phyloP scores from a whole-genome alignment of 768 basidiomycete genomes.

The Mycena polygramma region DNA sequence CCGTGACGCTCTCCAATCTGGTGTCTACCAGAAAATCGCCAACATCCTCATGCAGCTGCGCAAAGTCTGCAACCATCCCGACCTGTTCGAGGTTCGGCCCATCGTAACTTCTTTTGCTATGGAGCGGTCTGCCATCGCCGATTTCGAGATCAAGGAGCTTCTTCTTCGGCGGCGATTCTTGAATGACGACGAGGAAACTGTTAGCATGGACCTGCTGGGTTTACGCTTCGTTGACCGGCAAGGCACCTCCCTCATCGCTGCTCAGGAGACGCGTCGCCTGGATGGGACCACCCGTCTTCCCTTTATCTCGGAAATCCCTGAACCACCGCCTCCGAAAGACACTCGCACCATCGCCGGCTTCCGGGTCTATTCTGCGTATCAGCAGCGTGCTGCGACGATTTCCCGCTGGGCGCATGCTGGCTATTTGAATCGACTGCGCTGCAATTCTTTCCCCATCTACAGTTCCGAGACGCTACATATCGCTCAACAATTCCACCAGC shows the following conservation, averaged over 20 bases:
- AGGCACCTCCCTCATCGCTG: constrained; percentile 64
- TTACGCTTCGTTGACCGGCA: constrained; percentile 72
- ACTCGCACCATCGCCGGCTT: constrained; percentile 83
- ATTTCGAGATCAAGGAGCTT: constrained; percentile 90
- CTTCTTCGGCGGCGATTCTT: constrained; percentile 84
- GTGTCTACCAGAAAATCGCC: constrained; percentile 89
- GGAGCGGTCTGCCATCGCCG: constrained; percentile 80
- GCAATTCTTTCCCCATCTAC: constrained; percentile 62
- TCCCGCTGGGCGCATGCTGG: constrained; percentile 78
- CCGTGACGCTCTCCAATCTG: constrained; percentile 83
- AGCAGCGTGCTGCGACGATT: constrained; percentile 63
- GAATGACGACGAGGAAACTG: constrained; percentile 60
- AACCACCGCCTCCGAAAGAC: constrained; percentile 80
- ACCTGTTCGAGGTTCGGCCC: constrained; percentile 91
- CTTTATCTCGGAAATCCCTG: constrained; percentile 65
- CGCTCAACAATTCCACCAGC: constrained; percentile 53
- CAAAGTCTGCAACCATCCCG: constrained; percentile 96
- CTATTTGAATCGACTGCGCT: constrained; percentile 82
- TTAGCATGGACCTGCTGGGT: constrained; percentile 76
- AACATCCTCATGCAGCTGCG: constrained; percentile 99
- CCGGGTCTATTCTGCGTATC: constrained; percentile 62
- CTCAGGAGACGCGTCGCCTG: constrained; percentile 66
- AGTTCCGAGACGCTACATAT: constrained; percentile 61
- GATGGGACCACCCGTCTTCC: constrained; percentile 72
- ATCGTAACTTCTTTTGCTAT: constrained; percentile 83